A percentile compares a stretch with the other conserved stretches of the same genome.
phyloP scores from a whole-genome alignment of 1,139 yeast genomes.

The Hemisphaericaspora subhashii region DNA sequence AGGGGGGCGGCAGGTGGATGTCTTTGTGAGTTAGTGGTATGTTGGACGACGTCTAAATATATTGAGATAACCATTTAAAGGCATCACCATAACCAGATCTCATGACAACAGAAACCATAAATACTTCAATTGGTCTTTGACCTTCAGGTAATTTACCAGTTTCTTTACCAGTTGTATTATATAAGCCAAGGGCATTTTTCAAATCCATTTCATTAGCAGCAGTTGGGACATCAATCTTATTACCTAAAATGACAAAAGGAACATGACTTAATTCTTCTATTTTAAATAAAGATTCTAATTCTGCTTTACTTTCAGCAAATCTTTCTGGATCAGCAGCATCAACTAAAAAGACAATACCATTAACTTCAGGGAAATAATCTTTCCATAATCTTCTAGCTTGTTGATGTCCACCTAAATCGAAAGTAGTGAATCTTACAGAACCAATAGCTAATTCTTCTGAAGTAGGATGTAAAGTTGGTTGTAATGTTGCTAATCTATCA shows the following conservation, averaged over 20 bases:
- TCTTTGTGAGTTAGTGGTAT: no score
- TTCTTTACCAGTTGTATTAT: constrained; percentile 80
- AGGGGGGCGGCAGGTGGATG: not conserved
- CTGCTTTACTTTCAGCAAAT: constrained; percentile 91
- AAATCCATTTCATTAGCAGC: constrained; percentile 96
- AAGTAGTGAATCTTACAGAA: constrained; percentile 93
- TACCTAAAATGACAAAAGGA: constrained; percentile 92
- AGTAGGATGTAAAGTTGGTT: constrained; percentile 98
- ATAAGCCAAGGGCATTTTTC: constrained; percentile 85
- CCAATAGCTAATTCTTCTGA: constrained; percentile 98
- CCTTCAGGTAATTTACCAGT: constrained; percentile 72
- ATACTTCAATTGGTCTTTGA: constrained; percentile 90
- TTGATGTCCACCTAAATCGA: constrained; percentile 97
- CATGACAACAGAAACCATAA: constrained; percentile 97
- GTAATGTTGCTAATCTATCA: constrained; percentile 95
- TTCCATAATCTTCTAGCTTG: constrained; percentile 99
- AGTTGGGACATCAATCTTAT: constrained; percentile 90
- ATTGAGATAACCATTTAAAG: constrained; percentile 94
- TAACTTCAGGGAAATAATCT: constrained; percentile 98
- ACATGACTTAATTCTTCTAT: constrained; percentile 88
- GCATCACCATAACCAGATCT: constrained; percentile 97
- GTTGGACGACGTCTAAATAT: constrained; percentile 66
- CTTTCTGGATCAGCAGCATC: constrained; percentile 98
- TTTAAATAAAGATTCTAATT: constrained; percentile 86
- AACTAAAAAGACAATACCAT: constrained; percentile 93